A percentile compares a stretch with the other conserved stretches of the same genome.
Evolutionary conservation across 371 early-diverging fungal species (phyloP).

Genomic region (Syncephalastrum sp.): DNA sequence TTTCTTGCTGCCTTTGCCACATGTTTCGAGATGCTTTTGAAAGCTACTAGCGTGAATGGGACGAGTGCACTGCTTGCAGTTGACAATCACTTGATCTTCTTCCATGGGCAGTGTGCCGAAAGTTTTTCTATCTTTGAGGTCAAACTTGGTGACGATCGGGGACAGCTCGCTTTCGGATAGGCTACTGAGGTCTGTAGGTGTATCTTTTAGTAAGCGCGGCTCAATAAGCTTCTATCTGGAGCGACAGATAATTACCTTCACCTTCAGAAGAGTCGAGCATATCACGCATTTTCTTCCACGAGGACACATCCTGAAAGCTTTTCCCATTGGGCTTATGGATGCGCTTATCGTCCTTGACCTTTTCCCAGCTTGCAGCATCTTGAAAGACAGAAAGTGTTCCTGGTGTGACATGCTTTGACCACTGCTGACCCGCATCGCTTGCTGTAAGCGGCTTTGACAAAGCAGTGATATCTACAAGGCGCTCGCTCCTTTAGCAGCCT

Average conservation of each 20-base stretch:
- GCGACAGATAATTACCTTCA: conserved; percentile 6
- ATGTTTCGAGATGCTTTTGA: conserved; percentile 25
- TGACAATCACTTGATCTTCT: conserved; percentile 39
- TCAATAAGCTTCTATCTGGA: no score
- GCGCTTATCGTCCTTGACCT: no score
- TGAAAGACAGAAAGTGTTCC: conserved; percentile 40
- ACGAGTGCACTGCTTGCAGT: conserved; percentile 40
- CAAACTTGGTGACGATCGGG: conserved; percentile 27
- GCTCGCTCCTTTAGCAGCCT: background rate
- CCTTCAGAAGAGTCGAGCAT: conserved; percentile 16
- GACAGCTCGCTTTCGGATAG: conserved; percentile 23
- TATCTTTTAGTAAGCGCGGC: conserved; percentile 1
- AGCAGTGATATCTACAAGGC: conserved; percentile 29
- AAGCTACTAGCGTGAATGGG: conserved; percentile 41
- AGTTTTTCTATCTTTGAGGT: conserved; percentile 30
- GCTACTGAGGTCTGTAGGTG: conserved; percentile 8
- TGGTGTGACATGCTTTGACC: conserved; percentile 48
- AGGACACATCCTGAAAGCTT: background rate
- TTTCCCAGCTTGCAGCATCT: conserved; percentile 40
- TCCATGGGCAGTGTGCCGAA: conserved; percentile 47
- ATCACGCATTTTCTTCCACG: conserved; percentile 15
- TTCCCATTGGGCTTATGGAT: no score
- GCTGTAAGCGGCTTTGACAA: conserved; percentile 34
- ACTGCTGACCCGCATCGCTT: conserved; percentile 18
- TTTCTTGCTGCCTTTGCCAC: conserved; percentile 13